phyloP scores from a whole-genome alignment of 1,139 yeast species.

The Taiozyma sp. region DNA sequence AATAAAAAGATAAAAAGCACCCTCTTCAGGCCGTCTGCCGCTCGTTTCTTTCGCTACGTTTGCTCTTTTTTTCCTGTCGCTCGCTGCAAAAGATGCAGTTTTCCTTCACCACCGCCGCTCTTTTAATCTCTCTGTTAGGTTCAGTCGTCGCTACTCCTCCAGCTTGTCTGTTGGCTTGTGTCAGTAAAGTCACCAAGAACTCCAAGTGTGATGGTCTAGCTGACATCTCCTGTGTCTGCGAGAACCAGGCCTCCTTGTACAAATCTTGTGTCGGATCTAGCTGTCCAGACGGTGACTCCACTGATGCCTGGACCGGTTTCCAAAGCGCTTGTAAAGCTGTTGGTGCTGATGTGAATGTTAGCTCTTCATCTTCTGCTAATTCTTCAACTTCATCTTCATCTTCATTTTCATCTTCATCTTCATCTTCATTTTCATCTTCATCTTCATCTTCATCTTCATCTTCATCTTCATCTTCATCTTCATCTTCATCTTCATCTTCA shows the following conservation, averaged over 20 bases:
- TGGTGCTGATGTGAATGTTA: conserved; percentile 25
- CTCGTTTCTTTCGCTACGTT: not conserved
- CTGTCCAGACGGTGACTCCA: conserved; percentile 62
- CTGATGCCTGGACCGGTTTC: conserved; percentile 55
- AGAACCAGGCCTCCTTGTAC: conserved; percentile 44
- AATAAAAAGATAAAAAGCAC: not conserved
- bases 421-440: conserved; percentile 27
- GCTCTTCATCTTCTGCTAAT: conserved; percentile 27
- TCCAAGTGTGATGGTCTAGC: conserved; percentile 53
- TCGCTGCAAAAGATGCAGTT: not conserved
- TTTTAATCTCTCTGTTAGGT: not conserved
- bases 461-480: conserved; percentile 11
- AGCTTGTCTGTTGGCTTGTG: conserved; percentile 58
- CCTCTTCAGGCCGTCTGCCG: not conserved
- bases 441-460: conserved; percentile 12
- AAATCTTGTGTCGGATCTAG: conserved; percentile 54
- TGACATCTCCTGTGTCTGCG: conserved; percentile 64
- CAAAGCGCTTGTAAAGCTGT: conserved; percentile 46
- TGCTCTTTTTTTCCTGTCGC: not conserved
- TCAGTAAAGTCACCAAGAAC: conserved; percentile 58
- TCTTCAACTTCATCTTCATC: conserved; percentile 20
- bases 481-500: conserved; percentile 3
- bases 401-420: not conserved
- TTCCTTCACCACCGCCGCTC: not conserved
- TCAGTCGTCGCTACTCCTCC: conserved; percentile 59